These are phyloP conservation scores for Canavalia gladiata DNA, from an alignment of 306 rosid species.

Conservation along the genomic window DNA sequence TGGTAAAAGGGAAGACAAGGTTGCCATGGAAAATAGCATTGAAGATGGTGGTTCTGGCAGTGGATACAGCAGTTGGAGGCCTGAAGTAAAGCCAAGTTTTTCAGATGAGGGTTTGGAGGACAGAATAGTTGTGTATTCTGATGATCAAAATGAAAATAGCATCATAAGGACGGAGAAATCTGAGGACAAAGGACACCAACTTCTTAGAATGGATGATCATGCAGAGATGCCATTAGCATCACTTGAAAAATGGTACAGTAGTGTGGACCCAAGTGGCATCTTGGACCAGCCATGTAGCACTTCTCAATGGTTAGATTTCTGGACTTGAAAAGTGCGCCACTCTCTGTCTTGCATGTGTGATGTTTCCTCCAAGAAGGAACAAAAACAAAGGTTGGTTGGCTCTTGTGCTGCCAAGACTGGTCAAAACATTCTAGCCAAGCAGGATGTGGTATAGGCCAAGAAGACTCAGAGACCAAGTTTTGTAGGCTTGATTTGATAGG, in stretches of 20 bases:
- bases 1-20: conserved; percentile 45
- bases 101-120: conserved; percentile 53
- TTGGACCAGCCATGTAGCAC: conserved; percentile 63
- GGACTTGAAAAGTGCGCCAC: conserved; percentile 56
- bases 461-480: conserved; percentile 39
- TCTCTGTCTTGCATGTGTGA: conserved; percentile 37
- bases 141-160: conserved; percentile 51
- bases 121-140: conserved; percentile 42
- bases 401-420: conserved; percentile 9
- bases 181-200: conserved; percentile 54
- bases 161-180: conserved; percentile 36
- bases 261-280: conserved; percentile 58
- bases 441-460: conserved; percentile 37
- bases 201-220: conserved; percentile 55
- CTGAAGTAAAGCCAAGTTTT: conserved; percentile 48
- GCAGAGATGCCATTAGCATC: conserved; percentile 57
- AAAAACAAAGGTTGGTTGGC: conserved; percentile 43
- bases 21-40: conserved; percentile 44
- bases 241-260: conserved; percentile 68
- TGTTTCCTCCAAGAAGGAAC: conserved; percentile 45
- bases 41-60: conserved; percentile 57
- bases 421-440: conserved; percentile 37
- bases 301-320: conserved; percentile 75
- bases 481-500: conserved; percentile 54
- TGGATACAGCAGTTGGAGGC: conserved; percentile 47